Conservation (phyloP, 306 rosid species). For the Vachellia pachyceras region DNA sequence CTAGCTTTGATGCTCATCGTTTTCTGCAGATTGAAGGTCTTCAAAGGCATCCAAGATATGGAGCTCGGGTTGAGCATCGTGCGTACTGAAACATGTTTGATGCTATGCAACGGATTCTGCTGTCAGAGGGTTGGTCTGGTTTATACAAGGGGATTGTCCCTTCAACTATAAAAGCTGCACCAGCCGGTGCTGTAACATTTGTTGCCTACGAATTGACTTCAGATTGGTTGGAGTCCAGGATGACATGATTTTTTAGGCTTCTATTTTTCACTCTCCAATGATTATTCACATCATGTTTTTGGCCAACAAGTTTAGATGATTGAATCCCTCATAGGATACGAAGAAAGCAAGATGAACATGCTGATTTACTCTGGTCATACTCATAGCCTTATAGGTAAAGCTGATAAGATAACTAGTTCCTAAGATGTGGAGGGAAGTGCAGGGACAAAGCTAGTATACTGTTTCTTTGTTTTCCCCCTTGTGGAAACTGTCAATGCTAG, state of each 20-base stretch:
- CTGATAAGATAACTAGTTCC: neutral
- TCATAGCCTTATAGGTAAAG: neutral
- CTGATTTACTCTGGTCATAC: neutral
- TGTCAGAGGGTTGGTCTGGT: slow-evolving; percentile 82
- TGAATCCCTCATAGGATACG: slow-evolving; percentile 38
- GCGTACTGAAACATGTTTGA: slow-evolving; percentile 81
- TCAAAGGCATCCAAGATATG: slow-evolving; percentile 89
- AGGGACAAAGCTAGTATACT: slow-evolving; percentile 1
- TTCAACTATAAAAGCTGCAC: slow-evolving; percentile 90
- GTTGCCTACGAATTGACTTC: slow-evolving; percentile 82
- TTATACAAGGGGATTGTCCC: slow-evolving; percentile 91
- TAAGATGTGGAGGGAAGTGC: slow-evolving; percentile 9
- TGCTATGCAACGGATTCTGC: slow-evolving; percentile 66
- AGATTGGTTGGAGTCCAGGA: slow-evolving; percentile 72
- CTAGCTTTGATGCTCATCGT: slow-evolving; percentile 12
- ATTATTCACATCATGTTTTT: slow-evolving; percentile 39
- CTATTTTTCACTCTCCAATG: neutral
- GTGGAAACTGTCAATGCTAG: neutral
- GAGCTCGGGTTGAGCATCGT: slow-evolving; percentile 77
- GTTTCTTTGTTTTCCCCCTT: neutral
- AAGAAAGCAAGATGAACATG: slow-evolving; percentile 15
- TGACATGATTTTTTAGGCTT: slow-evolving; percentile 43
- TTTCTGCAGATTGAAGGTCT: slow-evolving; percentile 80
- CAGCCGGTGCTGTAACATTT: slow-evolving; percentile 93
- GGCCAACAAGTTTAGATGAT: neutral